These are phyloP conservation scores for Pulveroboletus sp. DNA, from an alignment of 768 basidiomycete genomes.

Conservation along the genomic window DNA sequence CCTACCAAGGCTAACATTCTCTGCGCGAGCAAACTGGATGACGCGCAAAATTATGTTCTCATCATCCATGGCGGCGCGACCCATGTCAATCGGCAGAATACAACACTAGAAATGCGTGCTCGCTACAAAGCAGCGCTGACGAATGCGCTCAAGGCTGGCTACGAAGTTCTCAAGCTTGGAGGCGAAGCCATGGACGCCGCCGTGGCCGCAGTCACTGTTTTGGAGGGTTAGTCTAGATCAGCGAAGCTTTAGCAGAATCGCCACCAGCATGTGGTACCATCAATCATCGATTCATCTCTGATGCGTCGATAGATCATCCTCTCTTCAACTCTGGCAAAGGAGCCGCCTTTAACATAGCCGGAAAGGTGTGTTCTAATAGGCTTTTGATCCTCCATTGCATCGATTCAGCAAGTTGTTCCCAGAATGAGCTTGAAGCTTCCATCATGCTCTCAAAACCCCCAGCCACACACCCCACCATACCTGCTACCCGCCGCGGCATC, in stretches of 20 bases:
- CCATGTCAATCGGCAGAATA: constrained; percentile 55
- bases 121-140: constrained; percentile 55
- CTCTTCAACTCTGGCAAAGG: constrained; percentile 81
- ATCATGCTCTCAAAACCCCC: constrained; percentile 82
- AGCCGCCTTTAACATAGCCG: constrained; percentile 77
- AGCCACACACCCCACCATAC: constrained; percentile 56
- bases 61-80: constrained; percentile 84
- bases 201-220: constrained; percentile 64
- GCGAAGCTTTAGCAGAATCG: no score
- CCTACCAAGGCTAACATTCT: no score
- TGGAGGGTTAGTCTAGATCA: constrained; percentile 58
- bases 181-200: constrained; percentile 85
- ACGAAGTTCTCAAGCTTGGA: constrained; percentile 60
- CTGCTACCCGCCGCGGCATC: constrained; percentile 56
- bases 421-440: constrained; percentile 84
- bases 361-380: constrained; percentile 56
- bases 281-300: no score
- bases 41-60: constrained; percentile 38
- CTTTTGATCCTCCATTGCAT: no score
- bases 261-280: no score
- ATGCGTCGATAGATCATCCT: constrained; percentile 53
- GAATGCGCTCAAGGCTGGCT: constrained; percentile 57
- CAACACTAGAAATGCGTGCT: constrained; percentile 59
- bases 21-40: no score
- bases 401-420: neutral